phyloP scores from a whole-genome alignment of 441 rosid genomes.

The Pelargonium cotyledonis region DNA sequence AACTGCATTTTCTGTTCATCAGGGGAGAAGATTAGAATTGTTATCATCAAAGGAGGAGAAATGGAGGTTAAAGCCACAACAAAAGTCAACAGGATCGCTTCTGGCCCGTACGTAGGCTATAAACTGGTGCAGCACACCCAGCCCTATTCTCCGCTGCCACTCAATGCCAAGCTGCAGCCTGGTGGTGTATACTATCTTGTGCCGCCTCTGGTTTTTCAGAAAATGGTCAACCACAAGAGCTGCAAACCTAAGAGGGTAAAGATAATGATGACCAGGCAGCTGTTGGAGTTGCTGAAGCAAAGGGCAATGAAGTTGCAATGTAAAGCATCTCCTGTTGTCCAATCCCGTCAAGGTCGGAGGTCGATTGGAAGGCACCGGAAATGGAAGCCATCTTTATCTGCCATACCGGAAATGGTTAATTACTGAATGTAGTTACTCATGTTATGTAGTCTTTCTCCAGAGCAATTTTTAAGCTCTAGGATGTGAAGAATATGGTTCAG shows the following conservation, averaged over 20 bases:
- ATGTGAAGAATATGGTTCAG: not conserved
- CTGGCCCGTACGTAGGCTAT: not conserved
- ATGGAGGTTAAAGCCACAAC: conserved; percentile 2
- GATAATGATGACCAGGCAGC: not conserved
- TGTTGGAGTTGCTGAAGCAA: conserved; percentile 1
- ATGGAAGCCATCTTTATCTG: conserved; percentile 2
- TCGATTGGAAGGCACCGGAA: not conserved
- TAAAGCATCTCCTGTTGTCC: not conserved
- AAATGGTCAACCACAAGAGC: conserved; percentile 2
- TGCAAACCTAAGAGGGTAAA: not conserved
- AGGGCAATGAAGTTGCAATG: not conserved
- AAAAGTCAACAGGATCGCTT: not conserved
- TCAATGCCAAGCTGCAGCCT: not conserved
- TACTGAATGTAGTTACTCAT: not conserved
- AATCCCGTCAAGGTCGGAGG: not conserved
- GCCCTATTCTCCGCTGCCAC: not conserved
- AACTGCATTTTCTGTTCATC: conserved; percentile 1
- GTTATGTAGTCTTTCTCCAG: not conserved
- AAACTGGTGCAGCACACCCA: conserved; percentile 3
- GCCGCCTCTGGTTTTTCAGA: conserved; percentile 1
- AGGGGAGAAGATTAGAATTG: not conserved
- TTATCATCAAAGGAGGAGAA: not conserved
- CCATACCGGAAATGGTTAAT: not conserved
- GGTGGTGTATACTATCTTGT: conserved; percentile 3
- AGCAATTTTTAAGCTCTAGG: not conserved